Base-by-base conservation (phyloP, 495 filamentous ascomycete genomes). In the Parathielavia hyrcaniae region DNA sequence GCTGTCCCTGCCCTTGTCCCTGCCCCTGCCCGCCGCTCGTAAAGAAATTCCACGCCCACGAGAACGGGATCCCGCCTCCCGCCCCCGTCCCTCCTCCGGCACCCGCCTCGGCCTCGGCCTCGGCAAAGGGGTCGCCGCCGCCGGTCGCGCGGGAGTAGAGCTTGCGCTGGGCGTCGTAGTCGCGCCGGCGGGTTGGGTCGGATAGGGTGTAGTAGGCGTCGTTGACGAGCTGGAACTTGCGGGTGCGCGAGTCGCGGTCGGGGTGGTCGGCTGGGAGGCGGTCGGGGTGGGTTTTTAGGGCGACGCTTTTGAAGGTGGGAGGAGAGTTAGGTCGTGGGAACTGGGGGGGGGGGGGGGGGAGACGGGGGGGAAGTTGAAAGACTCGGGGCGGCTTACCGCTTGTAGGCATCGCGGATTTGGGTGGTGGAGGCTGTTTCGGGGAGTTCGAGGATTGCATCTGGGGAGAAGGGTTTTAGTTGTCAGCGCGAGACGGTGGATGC, bases 121-220 rank as follows among this genome's bases (percentile, higher is more conserved):
- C 81, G 26, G 77, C 78, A 57, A 74, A 76, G 20, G 77, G 79
- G 57, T 84, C 79, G 4, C 53, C 26, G 59, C 43, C 49, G 53
- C 70, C 69, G 55, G 66, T 44, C 14, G 61, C 19, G 52, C 41
- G 55, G 50, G 71, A 68, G 13, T 57, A 48, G 38, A 71, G 57
- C 20, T 62, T 67, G 49, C 90, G 85, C 41, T 86, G 81, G 45
- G 82, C 77, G 68, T 98, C 92, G 74, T 97, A 98, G 55, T 97
- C 89, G 38, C 83, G 81, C n/a, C 93, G 86, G 1, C 95, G 83
- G 8, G 73, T 62, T 5, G 85, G 65, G 68, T 98, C 91, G 0
- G 86, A 91, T 41, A 98, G 87, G 22, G 91, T 95, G 69, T 91
- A 98, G 79, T 98, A 98, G 65, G 93, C 93, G 71, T 97, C 93